Evolutionary conservation across 345 rosid species (phyloP).

Genomic region (Anastatica hierochuntica): DNA sequence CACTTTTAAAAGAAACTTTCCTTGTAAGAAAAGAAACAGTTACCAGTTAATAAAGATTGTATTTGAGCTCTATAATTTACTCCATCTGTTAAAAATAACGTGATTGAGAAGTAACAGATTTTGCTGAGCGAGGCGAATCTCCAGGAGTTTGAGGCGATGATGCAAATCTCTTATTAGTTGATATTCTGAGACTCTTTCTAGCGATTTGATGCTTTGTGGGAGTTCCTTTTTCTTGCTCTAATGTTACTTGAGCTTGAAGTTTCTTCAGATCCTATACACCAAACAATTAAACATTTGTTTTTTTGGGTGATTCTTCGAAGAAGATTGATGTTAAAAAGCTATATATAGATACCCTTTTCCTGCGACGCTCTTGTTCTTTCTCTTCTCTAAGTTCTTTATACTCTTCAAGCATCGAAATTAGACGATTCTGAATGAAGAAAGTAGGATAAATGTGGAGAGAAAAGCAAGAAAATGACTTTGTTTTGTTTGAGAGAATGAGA

Average conservation of each 20-base stretch:
- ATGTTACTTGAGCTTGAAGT: slow-evolving; percentile 72
- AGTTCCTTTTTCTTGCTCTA: slow-evolving; percentile 86
- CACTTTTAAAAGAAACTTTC: no score
- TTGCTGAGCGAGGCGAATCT: slow-evolving; percentile 33
- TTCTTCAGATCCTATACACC: slow-evolving; percentile 76
- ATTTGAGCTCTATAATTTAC: no score
- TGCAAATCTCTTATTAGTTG: slow-evolving; percentile 56
- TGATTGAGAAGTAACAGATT: slow-evolving; percentile 38
- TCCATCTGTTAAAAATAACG: no score
- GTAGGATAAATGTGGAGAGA: not conserved
- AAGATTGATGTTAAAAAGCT: not conserved
- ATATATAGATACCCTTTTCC: slow-evolving; percentile 46
- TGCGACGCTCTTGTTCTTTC: slow-evolving; percentile 82
- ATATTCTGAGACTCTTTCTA: slow-evolving; percentile 51
- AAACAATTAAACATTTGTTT: not conserved
- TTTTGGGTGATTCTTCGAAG: not conserved
- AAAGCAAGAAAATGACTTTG: not conserved
- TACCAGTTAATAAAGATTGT: no score
- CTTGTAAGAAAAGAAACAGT: no score
- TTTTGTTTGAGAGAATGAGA: not conserved
- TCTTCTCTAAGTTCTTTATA: slow-evolving; percentile 60
- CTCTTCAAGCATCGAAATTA: slow-evolving; percentile 83
- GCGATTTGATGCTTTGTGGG: slow-evolving; percentile 55
- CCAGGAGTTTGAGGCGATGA: slow-evolving; percentile 46
- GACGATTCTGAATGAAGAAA: slow-evolving; percentile 40